Evolutionary conservation across 2,329 filamentous ascomycete genomes (phyloP), one percentile per base, ranked within the genome.

Genomic region (Diaporthe vexans): DNA sequence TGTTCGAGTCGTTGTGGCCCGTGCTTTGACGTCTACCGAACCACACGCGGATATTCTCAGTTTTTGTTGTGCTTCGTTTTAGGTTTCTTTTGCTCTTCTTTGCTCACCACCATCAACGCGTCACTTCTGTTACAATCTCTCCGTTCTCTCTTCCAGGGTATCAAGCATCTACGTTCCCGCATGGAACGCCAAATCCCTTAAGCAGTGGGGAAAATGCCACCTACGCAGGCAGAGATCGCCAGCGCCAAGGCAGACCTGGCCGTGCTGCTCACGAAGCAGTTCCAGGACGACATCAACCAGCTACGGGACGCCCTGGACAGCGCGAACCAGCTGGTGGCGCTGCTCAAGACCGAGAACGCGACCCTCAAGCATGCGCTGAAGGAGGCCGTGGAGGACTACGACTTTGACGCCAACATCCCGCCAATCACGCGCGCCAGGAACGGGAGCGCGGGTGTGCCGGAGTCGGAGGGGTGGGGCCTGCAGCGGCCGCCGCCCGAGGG

Each of bases 191-290:
- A 35, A 11, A n/a, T 11, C 10, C 33, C n/a, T 8, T 65, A 4
- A 33, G 59, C 43, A 48, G 19, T n/a, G 43, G 11, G 19, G 15
- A 48, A 9, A 4, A 65, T 65, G 59, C 17, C 59, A 1, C 59
- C 59, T 6, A 61, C 69, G n/a, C 43, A 59, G 6, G 56, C 69
- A 4, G 43, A 21, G 17, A 61, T 71, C 15, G 74, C 74, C 13
- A 59, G 68, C 51, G 74, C 61, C 67, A 75, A 75, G 58, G 74
- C 74, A 58, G 74, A 75, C 26, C 63, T 75, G 15, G 74, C 74
- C 5, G 65, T 75, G 17, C 69, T 68, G 19, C 71, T 75, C 17
- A 73, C 74, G 2, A 67, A 75, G 37, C 74, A 75, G 52, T 75
- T 75, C 51, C 74, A 75, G 65, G 59, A 29, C n/a, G 74, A 75